Base-by-base conservation (phyloP, 176 grass and related monocot species). In the Phoenix roebelenii region DNA sequence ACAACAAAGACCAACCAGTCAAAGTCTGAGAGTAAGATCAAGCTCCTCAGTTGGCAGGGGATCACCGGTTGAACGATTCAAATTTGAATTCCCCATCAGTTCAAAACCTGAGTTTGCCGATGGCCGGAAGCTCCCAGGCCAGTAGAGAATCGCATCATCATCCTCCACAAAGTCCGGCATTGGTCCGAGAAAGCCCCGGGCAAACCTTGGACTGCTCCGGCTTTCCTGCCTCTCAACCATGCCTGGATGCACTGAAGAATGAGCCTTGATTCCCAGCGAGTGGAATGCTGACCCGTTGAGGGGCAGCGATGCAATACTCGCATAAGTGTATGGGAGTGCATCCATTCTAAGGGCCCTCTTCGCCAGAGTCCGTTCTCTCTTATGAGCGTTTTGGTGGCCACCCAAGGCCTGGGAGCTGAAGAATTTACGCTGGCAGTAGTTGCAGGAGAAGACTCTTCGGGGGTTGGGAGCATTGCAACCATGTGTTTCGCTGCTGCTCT, bases 1-100 rank as follows among this genome's bases (percentile, higher is more conserved):
- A 29, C 1, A n/a, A 35, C 3, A 7, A n/a, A n/a, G 5, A 32
- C 18, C 58, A 60, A 60, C 58, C 54, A 58, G 15, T 65, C 72
- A 85, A 56, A 89, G 82, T 74, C 82, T 85, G 19, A 89, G 86
- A 65, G 82, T 76, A 14, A 90, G 82, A 53, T 90, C 87, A 55
- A 78, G 87, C 78, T 90, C 87, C 72, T 90, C 87, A 19, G 25
- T 32, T 66, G 56, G 32, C 3, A 16, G 51, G 19, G 12, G n/a
- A 22, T 56, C 54, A 25, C 49, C 28, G 12, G 16, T 60, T 51
- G 16, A 49, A 25, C 79, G 74, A 39, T 63, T 67, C 24, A 26
- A 28, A 51, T 49, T 53, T 54, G 49, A 54, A 61, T 52, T 66
- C 20, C 35, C 26, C 10, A 18, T 23, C 3, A 25, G 4, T 3